Evolutionary conservation across 129 eudicot genomes (phyloP).

Genomic region (Centaurea solstitialis): DNA sequence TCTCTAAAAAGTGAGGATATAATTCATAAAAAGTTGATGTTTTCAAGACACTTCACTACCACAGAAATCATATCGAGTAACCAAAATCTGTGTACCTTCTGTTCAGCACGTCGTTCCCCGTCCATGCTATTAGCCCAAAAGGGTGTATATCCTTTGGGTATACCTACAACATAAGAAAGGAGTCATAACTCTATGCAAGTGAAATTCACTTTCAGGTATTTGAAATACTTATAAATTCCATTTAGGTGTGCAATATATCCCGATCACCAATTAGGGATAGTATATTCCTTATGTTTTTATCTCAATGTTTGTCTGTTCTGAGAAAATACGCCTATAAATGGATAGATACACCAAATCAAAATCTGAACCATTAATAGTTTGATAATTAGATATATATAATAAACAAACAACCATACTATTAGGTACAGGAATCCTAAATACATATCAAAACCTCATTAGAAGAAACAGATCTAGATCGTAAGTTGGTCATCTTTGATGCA

Average conservation of each 20-base stretch:
- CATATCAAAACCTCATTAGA: neutral
- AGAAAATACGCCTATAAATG: neutral
- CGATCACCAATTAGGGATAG: neutral
- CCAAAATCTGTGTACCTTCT: constrained; percentile 55
- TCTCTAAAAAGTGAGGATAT: neutral
- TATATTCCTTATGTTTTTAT: neutral
- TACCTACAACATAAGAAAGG: constrained; percentile 50
- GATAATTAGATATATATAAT: neutral
- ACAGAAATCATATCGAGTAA: neutral
- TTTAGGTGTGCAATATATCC: neutral
- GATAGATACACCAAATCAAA: neutral
- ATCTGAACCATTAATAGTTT: neutral
- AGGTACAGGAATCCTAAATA: neutral
- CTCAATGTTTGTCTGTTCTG: neutral
- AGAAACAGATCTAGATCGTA: neutral
- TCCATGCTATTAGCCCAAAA: constrained; percentile 92
- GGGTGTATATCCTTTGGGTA: constrained; percentile 90
- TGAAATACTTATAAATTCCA: neutral
- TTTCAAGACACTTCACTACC: neutral
- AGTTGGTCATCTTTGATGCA: neutral
- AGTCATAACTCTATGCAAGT: neutral
- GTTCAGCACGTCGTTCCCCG: constrained; percentile 92
- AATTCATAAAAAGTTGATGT: neutral
- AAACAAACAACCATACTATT: neutral
- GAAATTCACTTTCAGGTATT: neutral